Conservation (phyloP, 768 basidiomycete genomes). For the Naematelia aurantialba region DNA sequence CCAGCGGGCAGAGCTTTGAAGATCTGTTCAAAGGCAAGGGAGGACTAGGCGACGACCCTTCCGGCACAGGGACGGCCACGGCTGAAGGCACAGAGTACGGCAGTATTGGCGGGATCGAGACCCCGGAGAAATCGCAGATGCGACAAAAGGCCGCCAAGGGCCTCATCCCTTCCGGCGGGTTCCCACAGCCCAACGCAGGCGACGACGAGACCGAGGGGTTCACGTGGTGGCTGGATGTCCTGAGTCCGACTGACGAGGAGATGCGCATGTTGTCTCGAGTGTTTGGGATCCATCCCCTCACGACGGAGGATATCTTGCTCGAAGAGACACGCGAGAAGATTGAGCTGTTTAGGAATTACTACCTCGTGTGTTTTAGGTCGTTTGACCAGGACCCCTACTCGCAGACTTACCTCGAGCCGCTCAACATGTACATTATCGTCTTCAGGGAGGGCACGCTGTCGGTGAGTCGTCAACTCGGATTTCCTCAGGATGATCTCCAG, state of each 20-base stretch:
- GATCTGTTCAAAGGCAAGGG: conserved; percentile 65
- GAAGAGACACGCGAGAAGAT: conserved; percentile 99
- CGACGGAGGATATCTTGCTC: conserved; percentile 98
- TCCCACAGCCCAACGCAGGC: conserved; percentile 8
- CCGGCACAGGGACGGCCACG: conserved; percentile 10
- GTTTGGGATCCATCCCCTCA: conserved; percentile 93
- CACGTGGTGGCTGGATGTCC: conserved; percentile 97
- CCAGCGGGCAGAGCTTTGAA: conserved; percentile 86
- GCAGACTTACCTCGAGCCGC: conserved; percentile 91
- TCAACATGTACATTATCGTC: conserved; percentile 99
- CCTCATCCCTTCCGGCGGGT: conserved; percentile 17
- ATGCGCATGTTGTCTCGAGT: conserved; percentile 91
- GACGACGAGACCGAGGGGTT: conserved; percentile 63
- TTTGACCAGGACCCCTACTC: conserved; percentile 99
- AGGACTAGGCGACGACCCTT: not conserved
- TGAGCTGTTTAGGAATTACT: conserved; percentile 97
- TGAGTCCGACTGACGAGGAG: conserved; percentile 92
- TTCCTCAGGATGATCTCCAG: not conserved
- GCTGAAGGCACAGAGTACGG: conserved; percentile 8
- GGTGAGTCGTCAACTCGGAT: conserved; percentile 55
- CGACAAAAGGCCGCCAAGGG: conserved; percentile 33
- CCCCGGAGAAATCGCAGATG: conserved; percentile 30
- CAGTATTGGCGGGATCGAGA: not conserved
- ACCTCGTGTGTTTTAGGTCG: conserved; percentile 96
- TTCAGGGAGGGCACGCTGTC: conserved; percentile 95